Evolutionary conservation across 768 basidiomycete species (phyloP).

Genomic region (Aureoboletus auriporus): DNA sequence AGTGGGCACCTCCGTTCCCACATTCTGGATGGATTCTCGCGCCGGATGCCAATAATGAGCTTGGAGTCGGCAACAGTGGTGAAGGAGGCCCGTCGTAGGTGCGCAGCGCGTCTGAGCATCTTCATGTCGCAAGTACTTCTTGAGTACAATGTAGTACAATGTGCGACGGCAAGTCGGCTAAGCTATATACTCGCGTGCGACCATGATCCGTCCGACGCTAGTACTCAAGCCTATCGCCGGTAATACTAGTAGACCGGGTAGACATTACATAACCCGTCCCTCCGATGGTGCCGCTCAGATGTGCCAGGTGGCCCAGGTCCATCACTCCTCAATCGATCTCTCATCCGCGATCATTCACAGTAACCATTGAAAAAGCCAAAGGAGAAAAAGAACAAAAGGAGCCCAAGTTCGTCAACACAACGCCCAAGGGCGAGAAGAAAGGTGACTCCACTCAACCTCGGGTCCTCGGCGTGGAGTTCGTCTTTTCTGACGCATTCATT

Average conservation of each 20-base stretch:
- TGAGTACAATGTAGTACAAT: too few relatives aligned
- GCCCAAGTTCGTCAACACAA: conserved; percentile 80
- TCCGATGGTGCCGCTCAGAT: too few relatives aligned
- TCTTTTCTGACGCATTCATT: not conserved
- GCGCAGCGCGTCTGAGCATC: conserved; percentile 19
- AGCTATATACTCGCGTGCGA: not conserved
- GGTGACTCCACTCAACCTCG: too few relatives aligned
- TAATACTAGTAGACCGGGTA: too few relatives aligned
- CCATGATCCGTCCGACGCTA: conserved; percentile 1
- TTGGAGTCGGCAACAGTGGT: conserved; percentile 17
- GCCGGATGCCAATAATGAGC: conserved; percentile 54
- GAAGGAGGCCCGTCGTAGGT: conserved; percentile 22
- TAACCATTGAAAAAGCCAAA: conserved; percentile 57
- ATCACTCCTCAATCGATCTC: not conserved
- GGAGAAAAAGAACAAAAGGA: conserved; percentile 73
- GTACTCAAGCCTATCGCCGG: too few relatives aligned
- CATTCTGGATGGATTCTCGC: conserved; percentile 74
- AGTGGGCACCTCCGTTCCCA: conserved; percentile 89
- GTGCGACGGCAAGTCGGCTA: not conserved
- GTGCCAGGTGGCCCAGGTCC: not conserved
- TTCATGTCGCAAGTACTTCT: not conserved
- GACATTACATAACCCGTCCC: not conserved
- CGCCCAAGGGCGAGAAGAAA: conserved; percentile 91
- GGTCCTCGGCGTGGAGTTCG: not conserved
- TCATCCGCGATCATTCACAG: not conserved